Percentiles rank a stretch among this genome's conserved stretches.
These are phyloP conservation scores for Psilocybe subaeruginosa DNA, from an alignment of 768 basidiomycete species.

Conservation along the genomic window DNA sequence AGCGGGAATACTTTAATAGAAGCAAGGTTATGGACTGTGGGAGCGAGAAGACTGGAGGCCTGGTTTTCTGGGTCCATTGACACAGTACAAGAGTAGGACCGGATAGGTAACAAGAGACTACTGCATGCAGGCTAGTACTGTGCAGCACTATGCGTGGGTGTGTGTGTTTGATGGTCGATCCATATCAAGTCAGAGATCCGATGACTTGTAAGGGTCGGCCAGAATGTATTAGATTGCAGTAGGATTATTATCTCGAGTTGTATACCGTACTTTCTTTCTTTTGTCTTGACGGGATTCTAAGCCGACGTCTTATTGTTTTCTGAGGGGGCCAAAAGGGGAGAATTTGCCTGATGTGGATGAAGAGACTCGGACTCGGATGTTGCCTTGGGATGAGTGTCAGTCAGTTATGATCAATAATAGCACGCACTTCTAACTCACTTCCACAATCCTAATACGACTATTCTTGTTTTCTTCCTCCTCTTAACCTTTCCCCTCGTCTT, in stretches of 20 bases:
- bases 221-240: constrained; percentile 2
- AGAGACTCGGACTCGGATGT: constrained; percentile 25
- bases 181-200: constrained; percentile 1
- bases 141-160: neutral
- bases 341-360: neutral
- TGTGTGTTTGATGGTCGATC: constrained; percentile 1
- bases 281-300: neutral
- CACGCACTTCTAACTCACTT: constrained; percentile 11
- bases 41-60: constrained; percentile 46
- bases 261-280: constrained; percentile 24
- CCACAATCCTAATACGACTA: constrained; percentile 29
- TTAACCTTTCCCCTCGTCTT: constrained; percentile 34
- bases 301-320: neutral
- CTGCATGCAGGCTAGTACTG: neutral
- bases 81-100: constrained; percentile 10
- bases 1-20: constrained; percentile 81
- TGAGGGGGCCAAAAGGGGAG: constrained; percentile 1
- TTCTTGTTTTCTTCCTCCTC: constrained; percentile 40
- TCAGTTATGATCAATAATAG: neutral
- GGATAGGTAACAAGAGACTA: constrained; percentile 15
- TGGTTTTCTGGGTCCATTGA: constrained; percentile 49
- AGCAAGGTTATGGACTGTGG: constrained; percentile 58
- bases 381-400: constrained; percentile 21
- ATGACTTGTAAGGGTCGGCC: constrained; percentile 5
- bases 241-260: neutral